Conservation (phyloP, 768 basidiomycete genomes). For the Suillus spraguei region DNA sequence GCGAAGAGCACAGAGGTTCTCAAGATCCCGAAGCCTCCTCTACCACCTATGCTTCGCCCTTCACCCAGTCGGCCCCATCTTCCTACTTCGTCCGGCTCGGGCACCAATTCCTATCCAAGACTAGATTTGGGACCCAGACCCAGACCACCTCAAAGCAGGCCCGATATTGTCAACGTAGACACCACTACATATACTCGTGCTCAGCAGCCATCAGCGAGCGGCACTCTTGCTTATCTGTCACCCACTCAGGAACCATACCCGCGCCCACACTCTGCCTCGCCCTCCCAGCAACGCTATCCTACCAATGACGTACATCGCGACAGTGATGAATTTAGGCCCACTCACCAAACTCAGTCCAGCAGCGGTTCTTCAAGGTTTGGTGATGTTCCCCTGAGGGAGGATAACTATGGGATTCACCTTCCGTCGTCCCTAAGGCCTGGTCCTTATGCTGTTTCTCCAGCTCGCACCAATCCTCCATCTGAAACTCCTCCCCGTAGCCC, state of each 20-base stretch:
- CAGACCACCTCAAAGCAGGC: constrained; percentile 29
- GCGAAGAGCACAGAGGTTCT: constrained; percentile 33
- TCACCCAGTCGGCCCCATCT: constrained; percentile 35
- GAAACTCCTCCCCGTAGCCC: constrained; percentile 69
- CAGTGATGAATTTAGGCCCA: constrained; percentile 31
- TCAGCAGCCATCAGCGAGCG: constrained; percentile 18
- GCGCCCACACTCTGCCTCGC: constrained; percentile 62
- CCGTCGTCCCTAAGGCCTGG: constrained; percentile 32
- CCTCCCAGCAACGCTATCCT: constrained; percentile 35
- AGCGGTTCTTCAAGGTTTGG: constrained; percentile 35
- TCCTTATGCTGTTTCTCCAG: constrained; percentile 23
- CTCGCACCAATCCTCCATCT: constrained; percentile 36
- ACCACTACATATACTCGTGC: constrained; percentile 20
- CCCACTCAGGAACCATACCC: constrained; percentile 59
- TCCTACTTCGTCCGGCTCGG: constrained; percentile 20
- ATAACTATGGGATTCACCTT: constrained; percentile 28
- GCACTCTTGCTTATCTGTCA: constrained; percentile 37
- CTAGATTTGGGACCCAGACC: constrained; percentile 24
- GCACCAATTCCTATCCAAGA: constrained; percentile 18
- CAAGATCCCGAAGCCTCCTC: constrained; percentile 18
- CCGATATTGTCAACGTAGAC: constrained; percentile 25
- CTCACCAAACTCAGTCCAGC: constrained; percentile 30
- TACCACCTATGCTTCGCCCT: constrained; percentile 26
- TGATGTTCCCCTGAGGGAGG: constrained; percentile 32
- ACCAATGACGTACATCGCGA: constrained; percentile 27